Conservation (phyloP, 2,329 filamentous ascomycete species). For the Hypomyces perniciosus region DNA sequence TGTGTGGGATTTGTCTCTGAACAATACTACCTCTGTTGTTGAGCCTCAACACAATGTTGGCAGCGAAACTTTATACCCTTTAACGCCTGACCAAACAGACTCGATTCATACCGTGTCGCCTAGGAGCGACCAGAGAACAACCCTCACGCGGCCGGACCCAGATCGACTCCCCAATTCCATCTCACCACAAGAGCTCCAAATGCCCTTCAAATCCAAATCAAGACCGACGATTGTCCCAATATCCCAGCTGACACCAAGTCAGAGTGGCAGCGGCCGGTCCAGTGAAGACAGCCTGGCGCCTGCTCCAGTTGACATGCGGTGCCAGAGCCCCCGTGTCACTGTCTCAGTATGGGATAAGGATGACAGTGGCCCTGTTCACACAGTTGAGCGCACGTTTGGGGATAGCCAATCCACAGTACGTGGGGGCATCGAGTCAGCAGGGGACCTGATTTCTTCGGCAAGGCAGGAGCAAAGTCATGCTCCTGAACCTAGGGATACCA, state of each 20-base stretch:
- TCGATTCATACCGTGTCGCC: slow-evolving; percentile 42
- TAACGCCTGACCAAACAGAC: slow-evolving; percentile 48
- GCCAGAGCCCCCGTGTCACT: slow-evolving; percentile 48
- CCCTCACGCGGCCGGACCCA: slow-evolving; percentile 18
- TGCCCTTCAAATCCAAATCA: slow-evolving; percentile 28
- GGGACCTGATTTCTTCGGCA: slow-evolving; percentile 31
- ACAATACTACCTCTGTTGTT: slow-evolving; percentile 3
- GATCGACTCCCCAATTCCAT: slow-evolving; percentile 29
- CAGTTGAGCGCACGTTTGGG: slow-evolving; percentile 35
- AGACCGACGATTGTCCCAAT: slow-evolving; percentile 23
- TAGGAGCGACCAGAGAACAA: slow-evolving; percentile 27
- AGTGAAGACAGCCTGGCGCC: slow-evolving; percentile 44
- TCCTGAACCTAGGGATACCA: slow-evolving; percentile 29
- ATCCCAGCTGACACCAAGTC: slow-evolving; percentile 43
- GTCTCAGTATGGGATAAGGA: slow-evolving; percentile 51
- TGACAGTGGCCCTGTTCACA: slow-evolving; percentile 30
- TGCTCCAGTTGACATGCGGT: slow-evolving; percentile 35
- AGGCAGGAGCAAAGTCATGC: slow-evolving; percentile 16
- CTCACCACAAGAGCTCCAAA: slow-evolving; percentile 38
- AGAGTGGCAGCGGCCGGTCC: slow-evolving; percentile 43
- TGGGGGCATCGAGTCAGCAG: slow-evolving; percentile 32
- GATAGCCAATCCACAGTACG: slow-evolving; percentile 32
- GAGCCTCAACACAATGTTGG: slow-evolving; percentile 12
- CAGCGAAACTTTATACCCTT: slow-evolving; percentile 32
- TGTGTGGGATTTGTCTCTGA: slow-evolving; percentile 9